A percentile compares a stretch with the other conserved stretches of the same genome.
phyloP scores from a whole-genome alignment of 1,284 basidiomycete species.

The Macrocybe sp. region DNA sequence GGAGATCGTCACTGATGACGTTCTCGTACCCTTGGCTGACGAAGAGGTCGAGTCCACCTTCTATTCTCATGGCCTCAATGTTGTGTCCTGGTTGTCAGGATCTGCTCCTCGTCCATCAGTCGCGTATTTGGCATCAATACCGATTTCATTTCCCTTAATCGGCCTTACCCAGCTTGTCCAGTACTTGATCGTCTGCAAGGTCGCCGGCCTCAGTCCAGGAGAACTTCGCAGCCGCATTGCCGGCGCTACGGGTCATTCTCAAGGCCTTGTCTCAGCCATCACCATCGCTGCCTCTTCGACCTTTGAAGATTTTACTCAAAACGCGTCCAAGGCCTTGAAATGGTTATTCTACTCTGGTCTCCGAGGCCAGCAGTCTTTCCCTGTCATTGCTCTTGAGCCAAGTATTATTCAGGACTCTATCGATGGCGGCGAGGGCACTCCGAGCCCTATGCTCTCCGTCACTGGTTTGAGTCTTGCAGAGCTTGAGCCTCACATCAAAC shows the following conservation, averaged over 20 bases:
- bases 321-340: constrained; percentile 79
- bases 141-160: constrained; percentile 94
- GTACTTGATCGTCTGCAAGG: constrained; percentile 80
- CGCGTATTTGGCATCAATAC: constrained; percentile 90
- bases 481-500: constrained; percentile 79
- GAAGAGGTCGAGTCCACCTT: constrained; percentile 57
- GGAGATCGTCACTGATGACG: constrained; percentile 54
- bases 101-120: constrained; percentile 67
- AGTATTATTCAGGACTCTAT: constrained; percentile 83
- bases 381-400: constrained; percentile 89
- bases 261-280: constrained; percentile 92
- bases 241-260: constrained; percentile 94
- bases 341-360: constrained; percentile 95
- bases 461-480: constrained; percentile 78
- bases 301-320: constrained; percentile 70
- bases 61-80: constrained; percentile 82
- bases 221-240: constrained; percentile 74
- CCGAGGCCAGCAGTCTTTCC: constrained; percentile 93
- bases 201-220: constrained; percentile 72
- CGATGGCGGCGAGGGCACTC: constrained; percentile 90
- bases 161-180: constrained; percentile 94
- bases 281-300: constrained; percentile 79
- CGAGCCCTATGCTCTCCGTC: constrained; percentile 92
- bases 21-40: constrained; percentile 74
- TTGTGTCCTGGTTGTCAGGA: constrained; percentile 82